Evolutionary conservation across 495 filamentous ascomycete species (phyloP), one percentile per base, ranked within the genome.

Genomic region (Bacidia gigantensis): DNA sequence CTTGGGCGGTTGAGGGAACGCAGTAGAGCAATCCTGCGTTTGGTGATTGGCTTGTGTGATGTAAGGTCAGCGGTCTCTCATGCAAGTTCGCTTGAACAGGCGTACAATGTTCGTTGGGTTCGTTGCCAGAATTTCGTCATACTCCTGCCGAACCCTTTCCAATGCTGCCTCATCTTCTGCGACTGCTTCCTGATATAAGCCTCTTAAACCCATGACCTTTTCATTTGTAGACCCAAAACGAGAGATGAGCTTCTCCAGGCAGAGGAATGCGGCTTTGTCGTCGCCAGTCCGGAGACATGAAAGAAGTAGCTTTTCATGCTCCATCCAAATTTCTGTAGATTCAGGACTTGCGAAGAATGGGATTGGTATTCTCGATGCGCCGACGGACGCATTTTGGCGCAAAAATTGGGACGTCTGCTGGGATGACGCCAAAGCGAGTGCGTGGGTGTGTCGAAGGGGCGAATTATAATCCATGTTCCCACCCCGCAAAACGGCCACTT

Each of bases 221-320:
- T 93, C 86, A 60, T 95, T 92, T 26, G 78, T 71, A 11, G 72
- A 67, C 35, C 90, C 88, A 63, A 98, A 97, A 20, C 92, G 86
- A 25, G 70, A 69, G 7, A 77, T 80, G 42, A 98, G 72, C 26
- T 75, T 76, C 62, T 82, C 75, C 9, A 97, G 79, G 60, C 84
- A 89, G 52, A 72, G 57, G 49, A 78, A 75, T 11, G 92, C 92
- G 43, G 85, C 78, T 55, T 72, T 65, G 56, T 95, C 85, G 62
- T 97, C 86, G 17, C 86, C 83, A 7, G 85, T 87, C 3, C 84
- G 82, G n/a, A 97, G 73, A 61, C 83, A 92, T 9, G 89, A 80
- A 17, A 90, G 68, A 50, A 96, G 66, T 23, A 95, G 76, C 62
- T 90, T 87, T 65, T 97, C 92, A 61, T 88, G 82, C n/a, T 68